Evolutionary conservation across 306 rosid species (phyloP), one percentile per base, ranked within the genome.

Genomic region (Dalbergia oliveri): DNA sequence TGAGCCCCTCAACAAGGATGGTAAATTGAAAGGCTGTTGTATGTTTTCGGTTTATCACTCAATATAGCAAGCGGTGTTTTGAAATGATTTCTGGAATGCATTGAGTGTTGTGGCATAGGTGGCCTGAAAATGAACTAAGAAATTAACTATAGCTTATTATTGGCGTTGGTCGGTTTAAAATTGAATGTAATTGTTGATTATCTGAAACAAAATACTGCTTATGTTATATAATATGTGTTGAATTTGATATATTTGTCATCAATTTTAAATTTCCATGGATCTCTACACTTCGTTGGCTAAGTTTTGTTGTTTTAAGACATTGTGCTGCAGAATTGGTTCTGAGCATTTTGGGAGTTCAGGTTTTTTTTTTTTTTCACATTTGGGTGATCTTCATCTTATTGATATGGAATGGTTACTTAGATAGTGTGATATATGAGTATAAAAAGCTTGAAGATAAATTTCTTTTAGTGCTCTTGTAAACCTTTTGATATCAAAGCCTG

Each of bases 401-500:
- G 31, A 71, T 58, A 9, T 50, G 54, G 56, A 44, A 69, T 26
- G 16, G 54, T 39, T 64, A 15, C 76, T 69, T 58, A 73, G 37
- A 61, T 72, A 47, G 23, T 77, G 35, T 59, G 11, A 9, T 33
- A 21, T 43, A 23, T 16, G 79, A 44, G 41, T 60, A 14, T 19
- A 39, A 59, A 66, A 19, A 49, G 19, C 31, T 73, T 43, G 66
- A 70, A 54, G 69, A n/a, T 47, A 41, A 43, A 51, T 68, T 66
- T 51, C 37, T 33, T 73, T 2, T 50, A 77, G 9, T 31, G 73
- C 57, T 66, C 68, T 61, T 68, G 68, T 75, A 68, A 69, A 77
- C 35, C 65, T 53, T 77, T 66, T 61, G 39, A 72, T 69, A 71
- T 60, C 51, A 37, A 61, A 60, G 44, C 44, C 64, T 69, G 66